These are phyloP conservation scores for Cercospora canescens DNA, from an alignment of 2,329 filamentous ascomycete genomes.

Conservation along the genomic window DNA sequence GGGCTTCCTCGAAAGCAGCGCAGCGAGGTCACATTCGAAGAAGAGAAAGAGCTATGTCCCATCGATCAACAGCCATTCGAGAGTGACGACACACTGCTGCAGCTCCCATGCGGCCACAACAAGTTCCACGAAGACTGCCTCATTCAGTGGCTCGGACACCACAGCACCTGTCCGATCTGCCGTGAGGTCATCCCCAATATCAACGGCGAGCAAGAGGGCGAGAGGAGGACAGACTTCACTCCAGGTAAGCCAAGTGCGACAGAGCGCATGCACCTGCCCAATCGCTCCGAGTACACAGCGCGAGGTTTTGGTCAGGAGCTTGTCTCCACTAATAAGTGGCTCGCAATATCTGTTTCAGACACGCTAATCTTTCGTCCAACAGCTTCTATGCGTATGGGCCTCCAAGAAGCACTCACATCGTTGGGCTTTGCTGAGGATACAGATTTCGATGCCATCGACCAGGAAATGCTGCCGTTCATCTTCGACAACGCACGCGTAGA, in stretches of 20 bases:
- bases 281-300: not conserved
- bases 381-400: not conserved
- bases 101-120: constrained; percentile 27
- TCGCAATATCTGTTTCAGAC: not conserved
- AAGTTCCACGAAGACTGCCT: constrained; percentile 25
- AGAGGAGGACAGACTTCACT: not conserved
- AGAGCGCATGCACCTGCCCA: not conserved
- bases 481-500: constrained; percentile 1
- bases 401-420: constrained; percentile 3
- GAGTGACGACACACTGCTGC: constrained; percentile 17
- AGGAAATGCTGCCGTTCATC: constrained; percentile 5
- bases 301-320: not conserved
- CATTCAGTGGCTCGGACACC: constrained; percentile 25
- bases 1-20: constrained; percentile 21
- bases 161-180: constrained; percentile 28
- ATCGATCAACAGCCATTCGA: constrained; percentile 22
- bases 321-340: not conserved
- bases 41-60: constrained; percentile 18
- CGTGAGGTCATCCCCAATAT: constrained; percentile 18
- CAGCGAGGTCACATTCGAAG: constrained; percentile 10
- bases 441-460: not conserved
- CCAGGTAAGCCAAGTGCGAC: not conserved
- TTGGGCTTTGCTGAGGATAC: not conserved
- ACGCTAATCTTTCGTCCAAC: not conserved
- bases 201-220: not conserved